A percentile compares a stretch with the other conserved stretches of the same genome.
These are phyloP conservation scores for Phialophora expanda DNA, from an alignment of 2,329 filamentous ascomycete genomes.

Conservation along the genomic window DNA sequence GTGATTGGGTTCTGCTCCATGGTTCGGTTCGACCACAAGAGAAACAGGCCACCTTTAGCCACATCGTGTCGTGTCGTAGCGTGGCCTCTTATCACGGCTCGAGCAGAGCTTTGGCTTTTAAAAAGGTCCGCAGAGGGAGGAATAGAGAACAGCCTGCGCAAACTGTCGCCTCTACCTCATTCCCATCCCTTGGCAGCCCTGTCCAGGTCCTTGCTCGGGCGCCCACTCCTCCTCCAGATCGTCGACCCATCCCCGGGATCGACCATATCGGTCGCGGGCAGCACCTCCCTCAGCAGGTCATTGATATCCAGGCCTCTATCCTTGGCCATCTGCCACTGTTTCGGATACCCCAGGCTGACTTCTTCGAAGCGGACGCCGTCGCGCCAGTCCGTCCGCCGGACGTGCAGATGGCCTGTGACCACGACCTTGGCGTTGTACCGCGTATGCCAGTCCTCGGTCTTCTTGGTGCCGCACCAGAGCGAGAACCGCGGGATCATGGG, in stretches of 20 bases:
- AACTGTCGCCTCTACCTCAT: background rate
- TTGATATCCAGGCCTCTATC: conserved; percentile 36
- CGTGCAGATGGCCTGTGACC: conserved; percentile 39
- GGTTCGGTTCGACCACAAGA: background rate
- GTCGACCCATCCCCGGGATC: conserved; percentile 33
- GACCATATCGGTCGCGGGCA: conserved; percentile 29
- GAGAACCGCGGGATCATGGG: conserved; percentile 38
- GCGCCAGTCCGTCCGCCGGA: conserved; percentile 38
- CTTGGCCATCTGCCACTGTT: conserved; percentile 38
- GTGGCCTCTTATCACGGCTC: no score
- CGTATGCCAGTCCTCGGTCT: conserved; percentile 38
- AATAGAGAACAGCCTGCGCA: background rate
- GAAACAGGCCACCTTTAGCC: background rate
- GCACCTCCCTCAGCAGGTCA: conserved; percentile 37
- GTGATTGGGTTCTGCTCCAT: no score
- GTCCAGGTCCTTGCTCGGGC: conserved; percentile 15
- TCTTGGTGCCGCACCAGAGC: conserved; percentile 39
- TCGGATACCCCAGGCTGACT: conserved; percentile 39
- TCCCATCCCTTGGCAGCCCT: background rate
- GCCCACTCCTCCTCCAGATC: conserved; percentile 29
- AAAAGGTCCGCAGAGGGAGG: background rate
- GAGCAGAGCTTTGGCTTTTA: background rate
- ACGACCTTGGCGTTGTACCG: conserved; percentile 39
- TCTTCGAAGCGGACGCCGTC: conserved; percentile 40
- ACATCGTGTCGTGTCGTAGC: background rate